These are phyloP conservation scores for Malus hybrid DNA, from an alignment of 331 rosid genomes.

Conservation along the genomic window DNA sequence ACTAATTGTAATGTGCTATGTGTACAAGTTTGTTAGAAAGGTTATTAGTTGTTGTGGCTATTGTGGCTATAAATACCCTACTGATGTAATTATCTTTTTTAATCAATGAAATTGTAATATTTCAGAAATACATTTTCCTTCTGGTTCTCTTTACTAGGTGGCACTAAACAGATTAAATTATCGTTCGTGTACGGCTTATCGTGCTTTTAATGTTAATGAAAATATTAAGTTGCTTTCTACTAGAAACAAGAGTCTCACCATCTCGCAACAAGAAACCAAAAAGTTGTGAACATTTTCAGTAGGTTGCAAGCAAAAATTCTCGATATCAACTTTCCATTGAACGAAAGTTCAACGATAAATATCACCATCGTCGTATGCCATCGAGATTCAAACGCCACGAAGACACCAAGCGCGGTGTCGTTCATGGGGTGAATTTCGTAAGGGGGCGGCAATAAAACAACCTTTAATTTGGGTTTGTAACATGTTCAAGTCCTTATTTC, in stretches of 20 bases:
- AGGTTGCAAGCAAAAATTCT: background rate
- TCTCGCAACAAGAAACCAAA: too few species aligned
- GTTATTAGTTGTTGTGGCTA: too few species aligned
- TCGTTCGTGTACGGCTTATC: too few species aligned
- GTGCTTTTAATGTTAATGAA: too few species aligned
- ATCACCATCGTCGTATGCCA: background rate
- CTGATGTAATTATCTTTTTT: too few species aligned
- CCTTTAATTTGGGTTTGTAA: background rate
- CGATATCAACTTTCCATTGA: background rate
- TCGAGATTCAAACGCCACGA: background rate
- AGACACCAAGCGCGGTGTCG: background rate
- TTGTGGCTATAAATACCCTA: too few species aligned
- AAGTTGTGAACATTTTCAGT: background rate
- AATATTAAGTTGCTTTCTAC: background rate
- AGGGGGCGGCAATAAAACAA: background rate
- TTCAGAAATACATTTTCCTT: too few species aligned
- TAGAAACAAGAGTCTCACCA: background rate
- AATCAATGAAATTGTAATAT: too few species aligned
- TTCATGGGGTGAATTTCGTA: background rate
- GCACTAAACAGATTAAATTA: background rate
- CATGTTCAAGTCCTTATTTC: background rate
- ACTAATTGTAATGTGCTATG: too few species aligned
- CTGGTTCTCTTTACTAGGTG: background rate
- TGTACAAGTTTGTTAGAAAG: too few species aligned
- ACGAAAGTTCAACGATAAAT: too few species aligned